Evolutionary conservation across 108 stramenopile species (phyloP).

Genomic region (Cyclotella kingstonii): DNA sequence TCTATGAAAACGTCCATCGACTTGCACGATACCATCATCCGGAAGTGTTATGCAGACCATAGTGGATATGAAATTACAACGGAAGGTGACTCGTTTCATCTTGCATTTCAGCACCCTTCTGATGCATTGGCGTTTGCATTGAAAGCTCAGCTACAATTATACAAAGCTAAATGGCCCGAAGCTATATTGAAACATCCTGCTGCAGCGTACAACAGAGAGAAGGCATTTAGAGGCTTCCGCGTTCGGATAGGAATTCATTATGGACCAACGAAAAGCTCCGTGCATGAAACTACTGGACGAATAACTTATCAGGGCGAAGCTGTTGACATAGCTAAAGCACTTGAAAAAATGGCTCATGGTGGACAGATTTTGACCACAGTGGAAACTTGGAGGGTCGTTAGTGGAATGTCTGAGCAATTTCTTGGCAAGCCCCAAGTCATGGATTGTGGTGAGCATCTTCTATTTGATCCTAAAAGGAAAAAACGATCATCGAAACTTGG

Average conservation of each 20-base stretch:
- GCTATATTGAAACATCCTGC: slow-evolving; percentile 32
- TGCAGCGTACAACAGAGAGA: slow-evolving; percentile 31
- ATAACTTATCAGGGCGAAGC: slow-evolving; percentile 42
- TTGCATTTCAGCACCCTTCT: slow-evolving; percentile 51
- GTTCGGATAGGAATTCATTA: slow-evolving; percentile 52
- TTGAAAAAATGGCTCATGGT: slow-evolving; percentile 48
- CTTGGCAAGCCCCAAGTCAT: slow-evolving; percentile 46
- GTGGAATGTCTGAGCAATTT: slow-evolving; percentile 43
- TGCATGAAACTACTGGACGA: slow-evolving; percentile 40
- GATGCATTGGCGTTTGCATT: slow-evolving; percentile 47
- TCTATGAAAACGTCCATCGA: slow-evolving; percentile 50
- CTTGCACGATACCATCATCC: slow-evolving; percentile 46
- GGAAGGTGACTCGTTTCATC: slow-evolving; percentile 47
- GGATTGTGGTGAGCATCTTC: slow-evolving; percentile 45
- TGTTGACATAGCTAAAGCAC: slow-evolving; percentile 39
- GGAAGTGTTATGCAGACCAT: slow-evolving; percentile 37
- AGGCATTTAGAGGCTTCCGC: slow-evolving; percentile 43
- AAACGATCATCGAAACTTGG: slow-evolving; percentile 13
- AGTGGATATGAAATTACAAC: slow-evolving; percentile 49
- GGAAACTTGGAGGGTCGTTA: slow-evolving; percentile 37
- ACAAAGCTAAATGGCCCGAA: slow-evolving; percentile 43
- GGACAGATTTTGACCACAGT: slow-evolving; percentile 51
- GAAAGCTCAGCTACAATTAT: slow-evolving; percentile 30
- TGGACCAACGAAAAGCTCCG: slow-evolving; percentile 23
- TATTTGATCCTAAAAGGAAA: slow-evolving; percentile 33